Evolutionary conservation across 345 rosid species (phyloP), one percentile per base, ranked within the genome.

Genomic region (Ceriops zippeliana): DNA sequence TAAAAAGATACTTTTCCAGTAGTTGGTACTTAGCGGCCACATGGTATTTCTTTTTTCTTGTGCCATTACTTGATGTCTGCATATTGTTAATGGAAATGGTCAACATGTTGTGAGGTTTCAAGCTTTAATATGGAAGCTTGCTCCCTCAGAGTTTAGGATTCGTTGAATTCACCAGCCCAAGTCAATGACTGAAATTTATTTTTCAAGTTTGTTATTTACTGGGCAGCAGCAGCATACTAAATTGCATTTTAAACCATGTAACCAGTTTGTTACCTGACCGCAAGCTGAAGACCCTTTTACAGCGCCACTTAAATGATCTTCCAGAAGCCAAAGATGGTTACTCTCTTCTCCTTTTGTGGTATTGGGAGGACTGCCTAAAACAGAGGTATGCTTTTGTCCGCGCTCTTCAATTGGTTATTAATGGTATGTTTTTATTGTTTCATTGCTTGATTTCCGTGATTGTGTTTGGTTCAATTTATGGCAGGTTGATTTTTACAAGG

Each of bases 301-400:
- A 91, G 67, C 83, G 85, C 73, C 96, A 97, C 9, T 61, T 95
- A 20, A 81, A 83, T 65, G 74, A 80, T 54, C 81, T 95, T 67
- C 89, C 96, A 4, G 93, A 95, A 76, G 86, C 79, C 38, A 95
- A 90, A 78, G 99, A 95, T 82, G 99, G 98, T 65, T 72, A 88
- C 77, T 89, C 98, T 53, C 93, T 95, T 79, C 79, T 91, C 65
- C 90, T 91, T 24, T 90, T 90, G 72, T 95, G 97, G 99, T 91
- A 91, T 72, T 95, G 95, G 88, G 99, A 95, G 79, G 99, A 95
- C n/a, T 86, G 96, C 82, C 79, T 95, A 75, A 95, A 90, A 85
- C 90, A 84, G 74, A 91, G 98, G 99, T 95, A 73, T 70, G 57
- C 58, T 16, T 62, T 37, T 53, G 34, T 58, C 32, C 61, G 4